Conservation (phyloP, 768 basidiomycete species). For the Bullera alba region DNA sequence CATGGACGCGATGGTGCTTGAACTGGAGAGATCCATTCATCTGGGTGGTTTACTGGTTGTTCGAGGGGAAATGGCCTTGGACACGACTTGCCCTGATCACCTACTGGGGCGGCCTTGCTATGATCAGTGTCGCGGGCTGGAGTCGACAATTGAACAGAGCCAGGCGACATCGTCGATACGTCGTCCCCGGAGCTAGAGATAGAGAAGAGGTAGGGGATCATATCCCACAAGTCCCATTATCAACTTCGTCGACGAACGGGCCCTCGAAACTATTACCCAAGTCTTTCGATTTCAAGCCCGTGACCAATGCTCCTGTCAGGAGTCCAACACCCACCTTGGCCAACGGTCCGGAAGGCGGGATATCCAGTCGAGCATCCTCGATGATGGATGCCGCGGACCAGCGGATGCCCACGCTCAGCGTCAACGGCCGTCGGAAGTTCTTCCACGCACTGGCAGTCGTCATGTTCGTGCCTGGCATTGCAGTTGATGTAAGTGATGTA, state of each 20-base stretch:
- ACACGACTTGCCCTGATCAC: conserved; percentile 66
- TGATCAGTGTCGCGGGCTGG: conserved; percentile 89
- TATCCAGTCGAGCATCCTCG: conserved; percentile 31
- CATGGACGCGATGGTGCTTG: conserved; percentile 87
- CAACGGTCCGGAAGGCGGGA: conserved; percentile 4
- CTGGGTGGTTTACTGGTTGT: conserved; percentile 70
- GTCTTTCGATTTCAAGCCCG: background rate
- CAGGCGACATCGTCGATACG: conserved; percentile 55
- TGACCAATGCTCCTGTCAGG: background rate
- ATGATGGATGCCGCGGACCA: conserved; percentile 75
- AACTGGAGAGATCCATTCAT: conserved; percentile 74
- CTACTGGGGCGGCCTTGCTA: conserved; percentile 78
- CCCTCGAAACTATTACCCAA: no score
- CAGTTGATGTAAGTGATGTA: conserved; percentile 66
- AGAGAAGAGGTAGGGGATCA: conserved; percentile 6
- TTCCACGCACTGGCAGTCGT: conserved; percentile 92
- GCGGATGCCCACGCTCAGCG: conserved; percentile 74
- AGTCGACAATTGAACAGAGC: conserved; percentile 77
- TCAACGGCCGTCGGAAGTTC: conserved; percentile 91
- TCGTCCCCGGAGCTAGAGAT: conserved; percentile 20
- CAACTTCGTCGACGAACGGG: background rate
- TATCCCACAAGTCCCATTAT: no score
- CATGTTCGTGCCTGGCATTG: conserved; percentile 94
- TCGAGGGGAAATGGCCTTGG: conserved; percentile 71
- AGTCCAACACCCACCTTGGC: background rate